phyloP scores from a whole-genome alignment of 164 flowering plant species.

The Aristolochia californica region DNA sequence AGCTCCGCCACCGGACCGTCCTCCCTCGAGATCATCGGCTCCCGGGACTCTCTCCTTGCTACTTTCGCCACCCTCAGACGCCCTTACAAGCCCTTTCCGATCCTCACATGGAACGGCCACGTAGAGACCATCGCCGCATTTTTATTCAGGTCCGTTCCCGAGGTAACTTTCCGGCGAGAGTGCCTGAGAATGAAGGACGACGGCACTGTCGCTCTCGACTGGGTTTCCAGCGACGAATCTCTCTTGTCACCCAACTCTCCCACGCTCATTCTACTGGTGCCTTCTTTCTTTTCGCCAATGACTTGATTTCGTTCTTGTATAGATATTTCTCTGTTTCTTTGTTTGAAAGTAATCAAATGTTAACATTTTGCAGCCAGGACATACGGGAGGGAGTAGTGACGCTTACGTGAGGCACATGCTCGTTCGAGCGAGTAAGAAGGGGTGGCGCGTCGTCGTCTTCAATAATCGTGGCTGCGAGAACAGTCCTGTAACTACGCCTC shows the following conservation, averaged over 20 bases:
- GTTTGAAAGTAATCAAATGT: conserved; percentile 3
- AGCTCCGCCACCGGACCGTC: conserved; percentile 14
- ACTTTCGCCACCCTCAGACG: conserved; percentile 25
- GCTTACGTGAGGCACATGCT: conserved; percentile 86
- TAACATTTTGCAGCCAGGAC: conserved; percentile 65
- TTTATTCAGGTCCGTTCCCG: conserved; percentile 57
- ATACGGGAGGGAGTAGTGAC: conserved; percentile 90
- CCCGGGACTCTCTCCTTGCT: conserved; percentile 28
- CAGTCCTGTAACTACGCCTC: conserved; percentile 81
- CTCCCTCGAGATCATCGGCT: conserved; percentile 54
- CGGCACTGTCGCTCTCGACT: conserved; percentile 77
- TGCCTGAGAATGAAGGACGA: conserved; percentile 60
- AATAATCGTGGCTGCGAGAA: conserved; percentile 89
- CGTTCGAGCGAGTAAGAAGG: conserved; percentile 50
- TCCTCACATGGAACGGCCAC: conserved; percentile 61
- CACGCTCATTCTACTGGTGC: conserved; percentile 70
- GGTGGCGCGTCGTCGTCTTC: conserved; percentile 84
- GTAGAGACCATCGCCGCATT: conserved; percentile 87
- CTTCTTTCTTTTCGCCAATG: conserved; percentile 2
- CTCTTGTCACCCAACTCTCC: conserved; percentile 51
- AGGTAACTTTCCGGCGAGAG: conserved; percentile 55
- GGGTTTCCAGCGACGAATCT: conserved; percentile 63
- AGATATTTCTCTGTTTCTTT: too few relatives aligned
- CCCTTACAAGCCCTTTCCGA: conserved; percentile 59
- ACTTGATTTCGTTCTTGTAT: neutral